A percentile compares a stretch with the other conserved stretches of the same genome.
These are phyloP conservation scores for Aspergillus flavus DNA, from an alignment of 2,329 filamentous ascomycete genomes.

Conservation along the genomic window DNA sequence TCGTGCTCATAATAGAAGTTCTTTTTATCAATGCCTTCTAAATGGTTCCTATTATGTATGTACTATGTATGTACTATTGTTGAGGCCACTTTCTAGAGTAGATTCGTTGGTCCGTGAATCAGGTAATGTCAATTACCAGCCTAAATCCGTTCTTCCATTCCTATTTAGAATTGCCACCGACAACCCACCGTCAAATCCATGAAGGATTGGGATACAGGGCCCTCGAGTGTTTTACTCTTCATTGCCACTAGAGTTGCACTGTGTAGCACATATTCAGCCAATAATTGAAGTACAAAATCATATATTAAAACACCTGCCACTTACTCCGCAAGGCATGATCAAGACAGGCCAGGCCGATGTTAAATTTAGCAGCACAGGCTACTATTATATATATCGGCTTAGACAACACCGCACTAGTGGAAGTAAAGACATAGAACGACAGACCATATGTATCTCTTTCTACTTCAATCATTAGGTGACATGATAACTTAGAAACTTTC, in stretches of 20 bases:
- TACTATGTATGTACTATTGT: neutral
- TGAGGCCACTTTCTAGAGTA: neutral
- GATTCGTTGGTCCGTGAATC: neutral
- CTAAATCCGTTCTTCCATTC: neutral
- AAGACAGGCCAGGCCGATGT: neutral
- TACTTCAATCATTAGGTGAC: neutral
- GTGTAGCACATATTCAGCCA: neutral
- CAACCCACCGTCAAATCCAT: neutral
- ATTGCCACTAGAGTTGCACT: neutral
- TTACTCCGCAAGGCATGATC: neutral
- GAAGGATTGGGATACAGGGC: neutral
- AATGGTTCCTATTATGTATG: neutral
- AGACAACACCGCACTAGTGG: neutral
- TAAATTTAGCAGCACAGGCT: neutral
- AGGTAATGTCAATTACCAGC: neutral
- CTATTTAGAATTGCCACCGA: neutral
- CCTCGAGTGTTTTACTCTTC: neutral
- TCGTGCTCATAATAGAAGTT: neutral
- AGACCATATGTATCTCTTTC: neutral
- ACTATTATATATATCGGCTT: neutral
- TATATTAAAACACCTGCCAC: neutral
- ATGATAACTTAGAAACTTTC: neutral
- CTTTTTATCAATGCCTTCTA: neutral
- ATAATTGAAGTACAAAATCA: neutral
- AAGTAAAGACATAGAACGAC: neutral